These are phyloP conservation scores for Athelia psychrophila DNA, from an alignment of 1,284 basidiomycete genomes.

Conservation along the genomic window DNA sequence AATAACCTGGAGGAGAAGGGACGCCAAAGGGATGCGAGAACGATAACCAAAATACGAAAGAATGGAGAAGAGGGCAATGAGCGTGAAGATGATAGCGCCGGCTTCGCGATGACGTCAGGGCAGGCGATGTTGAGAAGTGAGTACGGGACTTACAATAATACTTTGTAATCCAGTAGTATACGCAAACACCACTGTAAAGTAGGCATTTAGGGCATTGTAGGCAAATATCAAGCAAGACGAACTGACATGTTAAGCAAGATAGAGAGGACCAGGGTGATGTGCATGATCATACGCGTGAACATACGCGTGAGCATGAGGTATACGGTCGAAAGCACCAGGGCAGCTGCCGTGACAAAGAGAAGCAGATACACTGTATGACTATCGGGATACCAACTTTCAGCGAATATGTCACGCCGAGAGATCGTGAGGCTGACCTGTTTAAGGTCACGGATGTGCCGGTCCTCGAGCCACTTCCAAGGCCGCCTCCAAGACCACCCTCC, in stretches of 20 bases:
- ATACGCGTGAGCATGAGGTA: conserved; percentile 62
- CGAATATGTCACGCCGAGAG: no score
- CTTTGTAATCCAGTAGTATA: conserved; percentile 78
- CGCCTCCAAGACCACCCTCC: conserved; percentile 65
- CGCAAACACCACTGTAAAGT: conserved; percentile 49
- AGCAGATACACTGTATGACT: conserved; percentile 59
- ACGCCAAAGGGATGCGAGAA: conserved; percentile 76
- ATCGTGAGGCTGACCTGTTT: conserved; percentile 43
- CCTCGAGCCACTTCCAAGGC: conserved; percentile 46
- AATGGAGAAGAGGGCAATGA: conserved; percentile 62
- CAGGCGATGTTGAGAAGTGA: conserved; percentile 12
- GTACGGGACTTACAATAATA: conserved; percentile 59
- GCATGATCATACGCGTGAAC: conserved; percentile 81
- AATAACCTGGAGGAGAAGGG: conserved; percentile 75
- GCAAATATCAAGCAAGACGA: conserved; percentile 2
- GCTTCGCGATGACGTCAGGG: conserved; percentile 32
- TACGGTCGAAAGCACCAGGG: conserved; percentile 47
- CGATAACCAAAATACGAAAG: conserved; percentile 68
- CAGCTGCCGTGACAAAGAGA: conserved; percentile 50
- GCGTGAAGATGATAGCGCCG: conserved; percentile 75
- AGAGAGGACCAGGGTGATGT: conserved; percentile 72
- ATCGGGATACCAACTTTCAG: no score
- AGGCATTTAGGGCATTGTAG: conserved; percentile 4
- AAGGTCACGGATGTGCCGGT: conserved; percentile 51
- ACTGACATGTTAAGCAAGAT: conserved; percentile 74